Evolutionary conservation across 768 basidiomycete genomes (phyloP), one percentile per base, ranked within the genome.

Genomic region (Tricholoma sp.): DNA sequence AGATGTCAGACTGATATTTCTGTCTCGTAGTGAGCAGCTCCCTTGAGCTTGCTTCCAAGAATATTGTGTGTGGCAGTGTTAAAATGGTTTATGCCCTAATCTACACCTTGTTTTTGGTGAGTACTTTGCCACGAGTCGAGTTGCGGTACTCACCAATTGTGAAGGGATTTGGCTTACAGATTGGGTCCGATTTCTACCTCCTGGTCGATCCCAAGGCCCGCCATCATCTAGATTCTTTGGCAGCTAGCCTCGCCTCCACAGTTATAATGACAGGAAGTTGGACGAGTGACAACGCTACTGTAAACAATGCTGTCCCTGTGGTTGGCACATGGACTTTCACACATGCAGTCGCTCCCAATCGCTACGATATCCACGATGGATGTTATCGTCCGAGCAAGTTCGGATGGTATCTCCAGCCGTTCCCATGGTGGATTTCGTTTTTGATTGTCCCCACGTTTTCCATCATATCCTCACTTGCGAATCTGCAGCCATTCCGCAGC

Each of bases 61-160:
- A 92, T 60, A 90, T 92, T 27, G 82, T 91, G 2, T 87, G 85
- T 57, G 91, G 90, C 34, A 87, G 88, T 59, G 89, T 91, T 59
- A 89, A 89, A 70, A 88, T 93, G 85, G 89, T 92, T 16, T 91
- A 90, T 59, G 88, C 91, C n/a, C 76, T 93, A 59, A 90, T 93
- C 31, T 92, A 91, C 63, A 91, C 91, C 0, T 73, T 92, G 6
- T 93, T 91, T 67, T 70, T 93, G 66, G 81, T 81, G 60, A 58
- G 66, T 21, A n/a, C 11, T 24, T 37, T 35, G 8, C 29, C 19
- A 27, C 34, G 16, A 4, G 29, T 18, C 34, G 9, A 18, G 29
- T 27, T n/a, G 14, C 2, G 39, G 5, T 54, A 51, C 41, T 55
- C 34, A 10, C 35, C 27, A 10, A 47, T 49, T 16, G 27, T 54